A percentile compares a stretch with the other conserved stretches of the same genome.
phyloP scores from a whole-genome alignment of 2,329 filamentous ascomycete genomes.

The Fusarium humuli region DNA sequence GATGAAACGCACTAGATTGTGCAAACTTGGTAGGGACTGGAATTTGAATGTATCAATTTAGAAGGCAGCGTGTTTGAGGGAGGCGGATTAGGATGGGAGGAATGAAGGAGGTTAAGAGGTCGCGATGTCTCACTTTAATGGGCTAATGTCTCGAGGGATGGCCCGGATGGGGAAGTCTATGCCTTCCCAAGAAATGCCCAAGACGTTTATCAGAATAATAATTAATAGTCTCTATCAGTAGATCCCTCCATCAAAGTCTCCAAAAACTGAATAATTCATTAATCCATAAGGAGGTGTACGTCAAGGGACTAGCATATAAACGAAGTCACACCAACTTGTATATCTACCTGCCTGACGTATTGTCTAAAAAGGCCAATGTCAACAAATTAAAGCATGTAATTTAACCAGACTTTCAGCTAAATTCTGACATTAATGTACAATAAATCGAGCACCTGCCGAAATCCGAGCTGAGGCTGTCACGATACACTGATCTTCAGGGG shows the following conservation, averaged over 20 bases:
- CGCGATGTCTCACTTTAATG: conserved; percentile 34
- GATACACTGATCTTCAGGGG: conserved; percentile 7
- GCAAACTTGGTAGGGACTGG: neutral
- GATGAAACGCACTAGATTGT: conserved; percentile 9
- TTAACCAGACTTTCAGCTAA: too few species aligned
- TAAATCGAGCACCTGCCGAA: neutral
- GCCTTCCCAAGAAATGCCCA: fast-evolving
- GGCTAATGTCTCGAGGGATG: neutral
- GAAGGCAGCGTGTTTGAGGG: conserved; percentile 18
- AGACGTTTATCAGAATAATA: fast-evolving
- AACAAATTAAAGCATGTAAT: too few species aligned
- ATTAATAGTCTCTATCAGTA: fast-evolving
- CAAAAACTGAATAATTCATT: neutral
- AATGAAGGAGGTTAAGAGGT: conserved; percentile 33
- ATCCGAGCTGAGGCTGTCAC: neutral
- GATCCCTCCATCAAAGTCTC: fast-evolving
- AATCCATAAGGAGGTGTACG: neutral
- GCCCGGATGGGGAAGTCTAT: neutral
- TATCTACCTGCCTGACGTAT: too few species aligned
- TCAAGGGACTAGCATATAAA: too few species aligned
- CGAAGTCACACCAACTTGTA: too few species aligned
- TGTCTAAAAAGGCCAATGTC: too few species aligned
- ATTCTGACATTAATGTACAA: too few species aligned
- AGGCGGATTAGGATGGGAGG: conserved; percentile 18
- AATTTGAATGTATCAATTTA: conserved; percentile 6